Evolutionary conservation across 192 early-diverging fungal genomes (phyloP), one percentile per base, ranked within the genome.

Genomic region (Rhizoclosmatium globosum): DNA sequence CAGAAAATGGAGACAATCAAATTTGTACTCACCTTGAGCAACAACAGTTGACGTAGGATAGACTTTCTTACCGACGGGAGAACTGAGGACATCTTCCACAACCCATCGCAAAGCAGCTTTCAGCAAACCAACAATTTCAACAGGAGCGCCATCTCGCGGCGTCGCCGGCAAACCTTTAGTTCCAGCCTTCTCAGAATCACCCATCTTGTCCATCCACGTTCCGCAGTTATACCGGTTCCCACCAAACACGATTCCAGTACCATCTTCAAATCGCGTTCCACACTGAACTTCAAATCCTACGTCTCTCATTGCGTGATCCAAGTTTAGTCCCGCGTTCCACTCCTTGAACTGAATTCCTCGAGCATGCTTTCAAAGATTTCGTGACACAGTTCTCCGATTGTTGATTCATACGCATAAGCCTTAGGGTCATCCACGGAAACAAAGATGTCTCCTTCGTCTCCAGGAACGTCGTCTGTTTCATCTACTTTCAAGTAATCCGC

Each of bases 161-260:
- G 95, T 99, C 0, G 93, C 95, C 1, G 97, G 98, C 38, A 93
- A 78, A 2, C 98, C 98, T 43, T 92, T 92, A 47, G 90, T 99
- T 4, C 94, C 92, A n/a, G 98, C 97, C 85, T 95, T 97, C 48
- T 91, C 92, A 42, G 93, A 95, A 83, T 98, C 96, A 17, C 89
- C 89, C 89, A 90, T 90, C 69, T 98, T 99, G 85, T 99, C 98
- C 96, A 99, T 99, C 98, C 97, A 99, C 0, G 96, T 99, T 41
- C 98, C 97, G 76, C 97, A 99, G 85, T 99, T 99, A 85, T 86
- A 96, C 47, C 86, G 50, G 80, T 91, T 98, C 42, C 98, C 98
- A 65, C 98, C 97, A 66, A 83, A 77, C 39, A 98, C 86, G 61
- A 98, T 90, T 19, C 97, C 98, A 0, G 88, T 92, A 15, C 82